Evolutionary conservation across 768 basidiomycete species (phyloP), one percentile per base, ranked within the genome.

Genomic region (Agrocybe pediades): DNA sequence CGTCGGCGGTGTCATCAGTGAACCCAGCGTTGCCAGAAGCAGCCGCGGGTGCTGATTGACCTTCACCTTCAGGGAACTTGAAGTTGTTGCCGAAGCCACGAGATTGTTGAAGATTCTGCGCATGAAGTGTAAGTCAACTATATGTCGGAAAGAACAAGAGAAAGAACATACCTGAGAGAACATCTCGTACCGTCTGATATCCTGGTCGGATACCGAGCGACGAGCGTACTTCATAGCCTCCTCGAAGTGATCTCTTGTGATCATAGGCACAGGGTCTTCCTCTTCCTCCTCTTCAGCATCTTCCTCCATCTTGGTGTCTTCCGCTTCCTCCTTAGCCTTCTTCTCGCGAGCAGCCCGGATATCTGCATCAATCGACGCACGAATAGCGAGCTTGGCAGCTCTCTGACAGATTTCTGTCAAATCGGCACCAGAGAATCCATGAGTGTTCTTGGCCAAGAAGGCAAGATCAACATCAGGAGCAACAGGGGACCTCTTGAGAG

Each of bases 361-460:
- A 72, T 99, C 97, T 6, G 91, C 73, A 64, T 98, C 95, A 62
- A 99, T 99, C 53, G 87, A 90, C 71, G 90, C 92, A 23, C 96
- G 84, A 66, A 99, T 99, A 1, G 96, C 96, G 50, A 98, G 79
- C 77, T 99, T 99, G 51, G 95, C 95, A 4, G 97, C 88, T 46
- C 97, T 86, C 73, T 98, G 96, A 70, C 96, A 98, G 65, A 99
- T 96, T 71, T 98, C 97, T n/a, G 96, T 96, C 61, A 98, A 77
- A 84, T 99, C 97, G 52, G 97, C 97, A 86, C 97, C 97, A 66
- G 96, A 98, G 86, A 89, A 99, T 11, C 97, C 97, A 64, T 98
- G 93, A 13, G 96, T 97, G 70, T 78, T 83, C 84, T 89, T 96
- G 49, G 95, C 83, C 57, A 99, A 79, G 87, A 87, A 98, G 23